A percentile compares a stretch with the other conserved stretches of the same genome.
These are phyloP conservation scores for Saururus chinensis DNA, from an alignment of 164 flowering plant genomes.

Conservation along the genomic window DNA sequence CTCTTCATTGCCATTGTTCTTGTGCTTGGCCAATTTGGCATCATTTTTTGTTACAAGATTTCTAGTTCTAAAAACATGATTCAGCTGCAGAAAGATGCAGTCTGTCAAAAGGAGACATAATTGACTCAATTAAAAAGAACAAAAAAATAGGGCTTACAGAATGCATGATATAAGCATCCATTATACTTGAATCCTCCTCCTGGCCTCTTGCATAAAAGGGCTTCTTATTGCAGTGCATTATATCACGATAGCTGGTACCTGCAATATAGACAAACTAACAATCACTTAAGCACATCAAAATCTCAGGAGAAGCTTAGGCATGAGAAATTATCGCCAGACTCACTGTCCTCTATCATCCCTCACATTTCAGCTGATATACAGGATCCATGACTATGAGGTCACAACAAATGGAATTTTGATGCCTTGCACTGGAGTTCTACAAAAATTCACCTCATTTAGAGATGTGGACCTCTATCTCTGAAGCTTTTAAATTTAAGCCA, in stretches of 20 bases:
- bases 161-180: constrained; percentile 90
- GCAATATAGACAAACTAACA: neutral
- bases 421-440: too few relatives aligned
- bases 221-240: constrained; percentile 74
- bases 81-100: constrained; percentile 42
- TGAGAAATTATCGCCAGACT: too few relatives aligned
- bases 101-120: neutral
- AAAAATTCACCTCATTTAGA: too few relatives aligned
- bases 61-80: constrained; percentile 71
- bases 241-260: constrained; percentile 84
- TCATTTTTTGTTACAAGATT: constrained; percentile 66
- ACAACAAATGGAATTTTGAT: too few relatives aligned
- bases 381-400: too few relatives aligned
- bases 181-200: constrained; percentile 62
- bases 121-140: neutral
- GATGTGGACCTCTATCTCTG: too few relatives aligned
- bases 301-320: too few relatives aligned
- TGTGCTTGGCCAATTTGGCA: constrained; percentile 49
- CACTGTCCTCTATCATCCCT: too few relatives aligned
- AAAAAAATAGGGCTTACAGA: constrained; percentile 33
- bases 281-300: too few relatives aligned
- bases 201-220: constrained; percentile 77
- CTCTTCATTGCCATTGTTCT: constrained; percentile 25
- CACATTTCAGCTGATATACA: too few relatives aligned
- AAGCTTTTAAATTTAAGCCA: too few relatives aligned